A percentile compares a stretch with the other conserved stretches of the same genome.
These are phyloP conservation scores for Verticillium nubilum DNA, from an alignment of 2,329 filamentous ascomycete genomes.

Conservation along the genomic window DNA sequence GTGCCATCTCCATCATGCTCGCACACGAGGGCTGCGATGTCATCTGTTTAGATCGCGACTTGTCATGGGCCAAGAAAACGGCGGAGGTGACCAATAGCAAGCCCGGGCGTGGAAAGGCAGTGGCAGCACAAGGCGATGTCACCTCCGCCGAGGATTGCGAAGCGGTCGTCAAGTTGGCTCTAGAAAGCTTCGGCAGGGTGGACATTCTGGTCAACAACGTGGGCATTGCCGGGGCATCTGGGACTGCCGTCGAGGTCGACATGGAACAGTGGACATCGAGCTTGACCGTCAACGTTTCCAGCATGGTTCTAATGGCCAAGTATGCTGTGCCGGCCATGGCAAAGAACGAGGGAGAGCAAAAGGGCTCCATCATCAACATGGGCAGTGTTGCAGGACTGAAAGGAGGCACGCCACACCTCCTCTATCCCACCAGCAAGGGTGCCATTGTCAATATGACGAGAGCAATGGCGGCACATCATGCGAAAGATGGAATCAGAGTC, in stretches of 20 bases:
- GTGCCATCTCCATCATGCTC: conserved; percentile 52
- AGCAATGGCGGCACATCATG: conserved; percentile 39
- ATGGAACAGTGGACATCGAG: conserved; percentile 50
- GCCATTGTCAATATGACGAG: conserved; percentile 39
- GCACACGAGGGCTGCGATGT: conserved; percentile 53
- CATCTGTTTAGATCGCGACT: conserved; percentile 50
- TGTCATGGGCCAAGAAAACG: conserved; percentile 44
- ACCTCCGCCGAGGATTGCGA: conserved; percentile 47
- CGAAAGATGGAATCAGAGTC: conserved; percentile 14
- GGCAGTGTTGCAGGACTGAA: conserved; percentile 51
- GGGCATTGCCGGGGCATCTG: conserved; percentile 52
- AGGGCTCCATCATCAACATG: conserved; percentile 56
- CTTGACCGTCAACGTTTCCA: conserved; percentile 35
- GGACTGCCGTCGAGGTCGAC: conserved; percentile 56
- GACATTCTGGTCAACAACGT: conserved; percentile 64
- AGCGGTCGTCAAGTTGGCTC: conserved; percentile 29
- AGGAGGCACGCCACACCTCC: conserved; percentile 31
- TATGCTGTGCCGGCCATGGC: conserved; percentile 13
- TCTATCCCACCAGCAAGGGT: conserved; percentile 35
- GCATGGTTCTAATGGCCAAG: conserved; percentile 13
- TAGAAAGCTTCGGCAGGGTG: conserved; percentile 46
- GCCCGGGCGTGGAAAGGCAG: conserved; percentile 27
- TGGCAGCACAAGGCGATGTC: conserved; percentile 48
- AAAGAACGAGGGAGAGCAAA: conserved; percentile 40
- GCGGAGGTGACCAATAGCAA: conserved; percentile 43